Evolutionary conservation across 768 basidiomycete genomes (phyloP).

Genomic region (Kwoniella pini): DNA sequence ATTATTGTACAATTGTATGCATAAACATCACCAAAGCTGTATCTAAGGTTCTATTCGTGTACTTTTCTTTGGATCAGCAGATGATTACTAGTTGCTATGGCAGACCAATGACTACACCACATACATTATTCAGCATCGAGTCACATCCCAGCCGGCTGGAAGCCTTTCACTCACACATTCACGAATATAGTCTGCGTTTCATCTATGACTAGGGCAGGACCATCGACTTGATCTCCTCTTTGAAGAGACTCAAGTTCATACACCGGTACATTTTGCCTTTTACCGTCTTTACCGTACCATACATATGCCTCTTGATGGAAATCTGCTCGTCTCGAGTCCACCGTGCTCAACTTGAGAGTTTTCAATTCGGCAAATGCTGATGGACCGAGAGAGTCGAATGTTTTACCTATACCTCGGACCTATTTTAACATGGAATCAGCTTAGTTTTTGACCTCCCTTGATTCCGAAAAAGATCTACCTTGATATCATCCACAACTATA

Average conservation of each 20-base stretch:
- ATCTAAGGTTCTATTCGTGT: too few relatives aligned
- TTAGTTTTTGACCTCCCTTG: not conserved
- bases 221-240: constrained; percentile 65
- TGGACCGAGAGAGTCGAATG: constrained; percentile 63
- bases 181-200: constrained; percentile 93
- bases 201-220: constrained; percentile 93
- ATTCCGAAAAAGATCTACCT: constrained; percentile 17
- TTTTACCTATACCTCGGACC: constrained; percentile 25
- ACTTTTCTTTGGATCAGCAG: constrained; percentile 8
- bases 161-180: constrained; percentile 55
- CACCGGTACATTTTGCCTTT: constrained; percentile 78
- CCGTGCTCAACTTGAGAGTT: constrained; percentile 58
- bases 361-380: constrained; percentile 76
- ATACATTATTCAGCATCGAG: not conserved
- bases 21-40: too few relatives aligned
- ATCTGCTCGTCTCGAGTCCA: constrained; percentile 48
- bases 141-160: not conserved
- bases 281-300: constrained; percentile 39
- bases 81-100: constrained; percentile 15
- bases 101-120: constrained; percentile 4
- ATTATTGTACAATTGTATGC: too few relatives aligned
- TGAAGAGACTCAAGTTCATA: constrained; percentile 64
- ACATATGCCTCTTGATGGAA: constrained; percentile 41
- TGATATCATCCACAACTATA: constrained; percentile 42
- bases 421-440: not conserved